phyloP scores from a whole-genome alignment of 148 eudicot species.

The Cornus kousa region DNA sequence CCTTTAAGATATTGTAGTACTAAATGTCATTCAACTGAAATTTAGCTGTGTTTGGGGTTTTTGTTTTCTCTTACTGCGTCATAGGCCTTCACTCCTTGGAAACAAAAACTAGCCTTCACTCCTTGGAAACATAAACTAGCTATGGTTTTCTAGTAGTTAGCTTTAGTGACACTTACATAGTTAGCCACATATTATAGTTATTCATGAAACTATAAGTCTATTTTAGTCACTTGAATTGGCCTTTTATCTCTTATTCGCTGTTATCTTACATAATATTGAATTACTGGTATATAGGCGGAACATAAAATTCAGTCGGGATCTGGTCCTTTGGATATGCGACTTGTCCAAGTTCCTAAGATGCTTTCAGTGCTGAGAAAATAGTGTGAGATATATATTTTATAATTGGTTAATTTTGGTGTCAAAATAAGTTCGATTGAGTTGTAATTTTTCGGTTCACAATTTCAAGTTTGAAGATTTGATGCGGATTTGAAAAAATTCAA shows the following conservation, averaged over 20 bases:
- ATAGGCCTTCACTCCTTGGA: background rate
- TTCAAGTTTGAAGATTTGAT: too few relatives aligned
- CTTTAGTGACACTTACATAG: too few relatives aligned
- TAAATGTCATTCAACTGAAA: background rate
- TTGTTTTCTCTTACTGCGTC: background rate
- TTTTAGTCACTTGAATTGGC: background rate
- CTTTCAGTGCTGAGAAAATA: constrained; percentile 77
- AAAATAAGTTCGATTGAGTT: too few relatives aligned
- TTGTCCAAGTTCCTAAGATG: constrained; percentile 99
- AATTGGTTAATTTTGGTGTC: too few relatives aligned
- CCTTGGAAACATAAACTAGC: too few relatives aligned
- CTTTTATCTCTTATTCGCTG: background rate
- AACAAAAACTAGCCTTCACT: too few relatives aligned
- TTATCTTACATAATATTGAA: background rate
- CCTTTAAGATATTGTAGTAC: too few relatives aligned
- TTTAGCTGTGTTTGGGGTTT: background rate
- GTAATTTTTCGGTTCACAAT: too few relatives aligned
- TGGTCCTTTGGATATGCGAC: constrained; percentile 90
- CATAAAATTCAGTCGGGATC: constrained; percentile 96
- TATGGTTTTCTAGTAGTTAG: too few relatives aligned
- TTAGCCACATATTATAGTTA: background rate
- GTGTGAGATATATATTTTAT: too few relatives aligned
- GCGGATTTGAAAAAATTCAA: too few relatives aligned
- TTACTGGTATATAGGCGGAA: constrained; percentile 49
- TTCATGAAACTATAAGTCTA: background rate